Base-by-base conservation (phyloP, 345 rosid species). In the Gossypium herbaceum region DNA sequence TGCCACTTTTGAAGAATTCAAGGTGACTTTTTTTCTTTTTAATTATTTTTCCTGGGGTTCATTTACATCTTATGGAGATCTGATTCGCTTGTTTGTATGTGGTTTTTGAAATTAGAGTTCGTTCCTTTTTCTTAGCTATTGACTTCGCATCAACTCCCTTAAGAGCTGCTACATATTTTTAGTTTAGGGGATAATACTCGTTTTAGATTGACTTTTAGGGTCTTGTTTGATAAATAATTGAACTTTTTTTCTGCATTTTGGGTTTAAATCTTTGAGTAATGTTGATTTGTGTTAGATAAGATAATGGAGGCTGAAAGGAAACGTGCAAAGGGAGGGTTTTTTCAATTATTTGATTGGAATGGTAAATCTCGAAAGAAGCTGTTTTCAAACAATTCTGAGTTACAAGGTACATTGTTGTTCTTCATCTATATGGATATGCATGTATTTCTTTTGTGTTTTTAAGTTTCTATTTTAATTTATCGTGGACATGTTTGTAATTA, bases 331-430 rank as follows among this genome's bases (percentile, higher is more conserved):
- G 94, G 94, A 78, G 84, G 90, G 12, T 86, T 91, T 71, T 83
- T 88, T n/a, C 73, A 86, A 72, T 79, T 93, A 44, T 95, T 95
- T 79, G 94, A 90, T 77, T 92, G 98, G 99, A 83, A 89, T 79
- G 88, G 92, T 15, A 96, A 89, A 85, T 96, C 97, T 68, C 78
- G 86, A 55, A 93, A 92, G 89, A 93, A 90, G 84, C 84, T 89
- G 54, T 87, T 93, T 73, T 60, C 88, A 25, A 82, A 77, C 79
- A 81, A 75, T 66, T 76, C 83, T 2, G 89, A 85, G 25, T 61
- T 77, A 20, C 72, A 82, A 19, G 91, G 92, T 91, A 87, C n/a
- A 61, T 71, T 69, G 47, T 0, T 43, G 7, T 48, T 79, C 51
- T 68, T 71, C 60, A 39, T 54, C 3, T 39, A 22, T 73, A 12